phyloP scores from a whole-genome alignment of 208 protist species.

The Leishmania guyanensis region DNA sequence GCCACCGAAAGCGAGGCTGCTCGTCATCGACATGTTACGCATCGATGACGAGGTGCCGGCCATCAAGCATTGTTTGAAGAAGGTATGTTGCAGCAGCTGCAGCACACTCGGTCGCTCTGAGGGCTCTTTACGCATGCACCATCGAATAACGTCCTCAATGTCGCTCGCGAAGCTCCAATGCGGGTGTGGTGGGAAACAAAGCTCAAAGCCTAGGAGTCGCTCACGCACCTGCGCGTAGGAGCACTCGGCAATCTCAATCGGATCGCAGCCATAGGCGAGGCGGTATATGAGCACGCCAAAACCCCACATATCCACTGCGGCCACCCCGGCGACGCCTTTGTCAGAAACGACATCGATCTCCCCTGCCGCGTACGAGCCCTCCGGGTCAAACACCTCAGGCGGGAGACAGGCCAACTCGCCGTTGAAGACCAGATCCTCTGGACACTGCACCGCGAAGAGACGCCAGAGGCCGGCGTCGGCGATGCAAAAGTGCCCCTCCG shows the following conservation, averaged over 20 bases:
- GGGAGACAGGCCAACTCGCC: constrained; percentile 80
- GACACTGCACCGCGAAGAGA: constrained; percentile 75
- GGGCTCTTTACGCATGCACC: constrained; percentile 62
- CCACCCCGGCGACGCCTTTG: constrained; percentile 15
- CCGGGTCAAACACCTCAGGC: constrained; percentile 68
- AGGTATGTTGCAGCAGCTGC: constrained; percentile 56
- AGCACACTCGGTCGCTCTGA: constrained; percentile 54
- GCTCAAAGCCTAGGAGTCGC: constrained; percentile 34
- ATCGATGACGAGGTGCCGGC: constrained; percentile 9
- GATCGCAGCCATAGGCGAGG: constrained; percentile 68
- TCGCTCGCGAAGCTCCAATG: constrained; percentile 52
- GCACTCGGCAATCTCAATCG: constrained; percentile 64
- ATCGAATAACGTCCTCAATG: constrained; percentile 59
- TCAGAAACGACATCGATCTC: constrained; percentile 20
- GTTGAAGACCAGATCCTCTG: constrained; percentile 84
- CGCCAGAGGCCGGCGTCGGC: constrained; percentile 72
- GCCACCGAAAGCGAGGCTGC: constrained; percentile 27
- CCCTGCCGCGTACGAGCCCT: constrained; percentile 40
- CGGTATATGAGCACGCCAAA: constrained; percentile 86
- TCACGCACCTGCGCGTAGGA: constrained; percentile 55
- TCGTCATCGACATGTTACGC: constrained; percentile 28
- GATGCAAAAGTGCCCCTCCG: constrained; percentile 58
- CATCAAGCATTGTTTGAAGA: constrained; percentile 50
- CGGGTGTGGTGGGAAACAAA: constrained; percentile 43
- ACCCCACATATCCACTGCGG: constrained; percentile 81